These are phyloP conservation scores for Endothia cerciana DNA, from an alignment of 2,329 filamentous ascomycete species.

Conservation along the genomic window DNA sequence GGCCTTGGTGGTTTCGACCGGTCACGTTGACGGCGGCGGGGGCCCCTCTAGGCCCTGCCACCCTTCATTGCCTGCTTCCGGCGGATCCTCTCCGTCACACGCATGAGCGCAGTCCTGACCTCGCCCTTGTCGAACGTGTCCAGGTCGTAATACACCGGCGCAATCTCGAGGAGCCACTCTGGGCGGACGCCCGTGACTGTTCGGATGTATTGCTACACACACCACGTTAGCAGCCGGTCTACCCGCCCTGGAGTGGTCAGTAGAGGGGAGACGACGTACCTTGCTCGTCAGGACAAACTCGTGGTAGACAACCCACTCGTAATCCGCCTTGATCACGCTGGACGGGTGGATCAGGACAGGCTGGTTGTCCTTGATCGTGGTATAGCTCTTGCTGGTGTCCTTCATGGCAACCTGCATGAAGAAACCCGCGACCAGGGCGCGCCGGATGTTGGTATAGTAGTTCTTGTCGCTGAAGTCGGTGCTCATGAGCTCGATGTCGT, in stretches of 20 bases:
- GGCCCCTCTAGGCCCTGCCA: slow-evolving; percentile 33
- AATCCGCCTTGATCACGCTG: slow-evolving; percentile 84
- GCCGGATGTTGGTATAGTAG: slow-evolving; percentile 96
- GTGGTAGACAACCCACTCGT: slow-evolving; percentile 97
- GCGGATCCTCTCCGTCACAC: slow-evolving; percentile 62
- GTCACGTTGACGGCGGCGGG: neutral
- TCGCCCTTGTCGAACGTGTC: slow-evolving; percentile 83
- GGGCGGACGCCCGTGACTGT: slow-evolving; percentile 90
- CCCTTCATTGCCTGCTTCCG: slow-evolving; percentile 62
- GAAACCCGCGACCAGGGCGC: slow-evolving; percentile 90
- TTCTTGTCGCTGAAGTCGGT: slow-evolving; percentile 94
- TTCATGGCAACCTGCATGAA: slow-evolving; percentile 99
- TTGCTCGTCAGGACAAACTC: slow-evolving; percentile 91
- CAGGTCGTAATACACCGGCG: slow-evolving; percentile 89
- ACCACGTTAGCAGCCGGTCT: slow-evolving; percentile 4
- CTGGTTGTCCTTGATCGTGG: slow-evolving; percentile 96
- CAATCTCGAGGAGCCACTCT: slow-evolving; percentile 96
- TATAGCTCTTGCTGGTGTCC: slow-evolving; percentile 88
- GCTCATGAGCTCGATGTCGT: slow-evolving; percentile 82
- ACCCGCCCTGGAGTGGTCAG: no score
- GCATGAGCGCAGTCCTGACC: slow-evolving; percentile 69
- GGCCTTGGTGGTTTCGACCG: neutral
- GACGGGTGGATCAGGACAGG: slow-evolving; percentile 91
- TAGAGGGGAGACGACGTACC: slow-evolving; percentile 4
- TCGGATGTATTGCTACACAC: slow-evolving; percentile 87